Conservation (phyloP, 2,329 filamentous ascomycete genomes). For the Eutypa lata region DNA sequence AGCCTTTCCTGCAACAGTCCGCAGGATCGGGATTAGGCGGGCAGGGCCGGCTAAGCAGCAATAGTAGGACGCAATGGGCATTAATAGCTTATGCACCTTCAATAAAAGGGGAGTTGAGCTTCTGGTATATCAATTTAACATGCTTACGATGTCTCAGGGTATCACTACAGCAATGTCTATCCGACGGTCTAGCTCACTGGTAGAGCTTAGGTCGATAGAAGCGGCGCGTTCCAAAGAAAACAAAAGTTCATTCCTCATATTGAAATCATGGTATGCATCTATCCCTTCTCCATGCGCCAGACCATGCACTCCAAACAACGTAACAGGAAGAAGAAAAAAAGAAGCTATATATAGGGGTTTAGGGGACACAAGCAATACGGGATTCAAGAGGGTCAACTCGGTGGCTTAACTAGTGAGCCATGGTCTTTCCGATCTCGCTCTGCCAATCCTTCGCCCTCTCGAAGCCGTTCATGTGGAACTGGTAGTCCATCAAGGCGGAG, state of each 20-base stretch:
- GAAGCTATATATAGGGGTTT: constrained; percentile 11
- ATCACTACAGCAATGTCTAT: no score
- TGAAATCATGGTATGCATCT: constrained; percentile 5
- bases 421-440: constrained; percentile 49
- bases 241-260: constrained; percentile 11
- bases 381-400: neutral
- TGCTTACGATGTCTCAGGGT: no score
- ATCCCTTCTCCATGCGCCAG: constrained; percentile 8
- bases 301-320: constrained; percentile 3
- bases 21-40: no score
- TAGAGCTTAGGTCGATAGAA: no score
- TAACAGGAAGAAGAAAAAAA: neutral
- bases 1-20: no score
- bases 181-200: no score
- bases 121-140: no score
- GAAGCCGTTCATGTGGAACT: constrained; percentile 64
- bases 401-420: constrained; percentile 18
- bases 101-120: no score
- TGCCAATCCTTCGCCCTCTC: constrained; percentile 67
- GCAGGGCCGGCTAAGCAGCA: no score
- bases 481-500: constrained; percentile 65
- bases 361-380: neutral
- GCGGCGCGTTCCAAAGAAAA: no score
- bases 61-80: no score
- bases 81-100: no score